A percentile compares a stretch with the other conserved stretches of the same genome.
Conservation (phyloP, 2,329 filamentous ascomycete species). For the Neopestalotiopsis sp. region DNA sequence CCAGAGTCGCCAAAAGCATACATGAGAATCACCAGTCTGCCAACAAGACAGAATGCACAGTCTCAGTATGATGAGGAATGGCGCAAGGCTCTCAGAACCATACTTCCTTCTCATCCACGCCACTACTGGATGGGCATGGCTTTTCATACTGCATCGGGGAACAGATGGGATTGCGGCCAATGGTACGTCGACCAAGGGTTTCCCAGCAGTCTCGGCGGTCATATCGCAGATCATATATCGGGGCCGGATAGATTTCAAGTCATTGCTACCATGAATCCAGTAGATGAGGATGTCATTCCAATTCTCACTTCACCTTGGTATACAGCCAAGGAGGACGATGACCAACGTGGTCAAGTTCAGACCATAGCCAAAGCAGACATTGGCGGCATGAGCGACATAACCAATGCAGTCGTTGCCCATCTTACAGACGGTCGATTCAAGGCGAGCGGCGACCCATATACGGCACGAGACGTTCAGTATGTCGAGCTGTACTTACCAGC, state of each 20-base stretch:
- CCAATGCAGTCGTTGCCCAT: background rate
- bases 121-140: background rate
- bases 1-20: background rate
- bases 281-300: background rate
- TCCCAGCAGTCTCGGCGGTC: background rate
- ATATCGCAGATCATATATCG: background rate
- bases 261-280: background rate
- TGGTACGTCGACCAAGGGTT: background rate
- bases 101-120: background rate
- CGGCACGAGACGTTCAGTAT: background rate
- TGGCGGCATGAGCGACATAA: background rate
- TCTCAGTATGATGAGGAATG: conserved; percentile 1
- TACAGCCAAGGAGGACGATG: background rate
- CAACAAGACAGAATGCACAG: background rate
- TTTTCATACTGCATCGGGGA: background rate
- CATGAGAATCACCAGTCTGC: conserved; percentile 3
- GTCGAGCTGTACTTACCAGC: conserved; percentile 6
- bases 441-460: background rate
- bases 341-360: background rate
- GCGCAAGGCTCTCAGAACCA: background rate
- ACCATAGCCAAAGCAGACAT: background rate
- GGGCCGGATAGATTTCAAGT: background rate
- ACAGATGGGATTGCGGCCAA: background rate
- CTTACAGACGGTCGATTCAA: background rate
- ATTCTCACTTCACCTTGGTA: background rate